A percentile compares a stretch with the other conserved stretches of the same genome.
These are phyloP conservation scores for Pleurotus eryngii DNA, from an alignment of 768 basidiomycete genomes.

Conservation along the genomic window DNA sequence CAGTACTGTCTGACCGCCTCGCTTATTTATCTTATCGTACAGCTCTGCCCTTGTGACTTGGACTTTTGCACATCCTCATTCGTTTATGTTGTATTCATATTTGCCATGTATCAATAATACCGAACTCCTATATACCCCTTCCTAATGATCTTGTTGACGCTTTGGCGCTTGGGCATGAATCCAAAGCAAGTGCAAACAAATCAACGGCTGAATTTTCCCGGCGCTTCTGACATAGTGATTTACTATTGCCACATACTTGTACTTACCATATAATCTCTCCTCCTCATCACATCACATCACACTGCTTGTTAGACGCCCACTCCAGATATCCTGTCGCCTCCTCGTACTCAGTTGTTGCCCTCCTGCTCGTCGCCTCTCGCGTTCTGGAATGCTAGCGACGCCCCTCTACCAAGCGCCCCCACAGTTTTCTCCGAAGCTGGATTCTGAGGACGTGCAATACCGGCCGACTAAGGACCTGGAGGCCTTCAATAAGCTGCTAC, in stretches of 20 bases:
- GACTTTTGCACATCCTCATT: too few species aligned
- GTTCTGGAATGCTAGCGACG: slow-evolving; percentile 56
- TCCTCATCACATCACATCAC: neutral
- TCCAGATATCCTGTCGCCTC: neutral
- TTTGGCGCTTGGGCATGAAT: neutral
- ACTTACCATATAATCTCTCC: neutral
- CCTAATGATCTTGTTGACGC: neutral
- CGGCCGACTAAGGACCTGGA: slow-evolving; percentile 70
- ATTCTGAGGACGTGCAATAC: slow-evolving; percentile 53
- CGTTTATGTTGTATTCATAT: too few species aligned
- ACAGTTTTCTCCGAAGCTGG: slow-evolving; percentile 48
- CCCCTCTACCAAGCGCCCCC: slow-evolving; percentile 51
- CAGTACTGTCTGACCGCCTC: too few species aligned
- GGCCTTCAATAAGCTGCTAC: slow-evolving; percentile 73
- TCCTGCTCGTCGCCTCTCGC: slow-evolving; percentile 8
- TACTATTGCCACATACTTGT: neutral
- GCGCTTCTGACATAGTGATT: neutral
- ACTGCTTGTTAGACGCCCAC: slow-evolving; percentile 1
- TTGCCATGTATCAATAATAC: too few species aligned
- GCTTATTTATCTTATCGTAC: too few species aligned
- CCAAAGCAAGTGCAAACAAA: neutral
- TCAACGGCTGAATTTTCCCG: neutral
- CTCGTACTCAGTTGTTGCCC: neutral
- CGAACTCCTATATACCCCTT: neutral
- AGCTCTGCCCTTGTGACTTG: too few species aligned